phyloP scores from a whole-genome alignment of 768 basidiomycete genomes.

The Leccinum uliginosum region DNA sequence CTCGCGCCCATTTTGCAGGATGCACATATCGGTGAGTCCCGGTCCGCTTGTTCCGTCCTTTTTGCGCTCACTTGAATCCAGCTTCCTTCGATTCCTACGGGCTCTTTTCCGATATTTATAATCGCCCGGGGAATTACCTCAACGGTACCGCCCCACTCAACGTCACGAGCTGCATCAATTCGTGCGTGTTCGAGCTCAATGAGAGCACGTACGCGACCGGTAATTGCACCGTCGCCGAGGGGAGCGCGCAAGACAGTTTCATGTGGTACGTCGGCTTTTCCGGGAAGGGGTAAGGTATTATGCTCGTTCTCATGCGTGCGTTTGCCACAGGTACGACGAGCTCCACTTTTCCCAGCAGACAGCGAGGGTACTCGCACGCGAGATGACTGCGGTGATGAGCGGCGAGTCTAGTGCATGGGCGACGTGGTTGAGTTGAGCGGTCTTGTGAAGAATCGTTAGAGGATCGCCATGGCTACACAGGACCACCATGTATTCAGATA shows the following conservation, averaged over 20 bases:
- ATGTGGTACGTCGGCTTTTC: conserved; percentile 42
- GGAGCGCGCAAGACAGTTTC: conserved; percentile 49
- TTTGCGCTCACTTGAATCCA: conserved; percentile 19
- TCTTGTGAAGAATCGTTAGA: neutral
- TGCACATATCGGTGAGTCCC: conserved; percentile 50
- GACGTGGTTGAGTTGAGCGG: conserved; percentile 44
- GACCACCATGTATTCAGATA: neutral
- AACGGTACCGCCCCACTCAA: conserved; percentile 64
- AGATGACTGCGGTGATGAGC: conserved; percentile 45
- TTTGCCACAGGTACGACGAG: conserved; percentile 37
- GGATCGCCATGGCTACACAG: neutral
- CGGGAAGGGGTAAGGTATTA: neutral
- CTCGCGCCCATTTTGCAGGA: conserved; percentile 45
- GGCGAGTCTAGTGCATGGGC: conserved; percentile 43
- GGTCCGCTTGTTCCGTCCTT: neutral
- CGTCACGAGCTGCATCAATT: conserved; percentile 47
- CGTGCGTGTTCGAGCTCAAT: conserved; percentile 39
- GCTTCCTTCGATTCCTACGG: conserved; percentile 60
- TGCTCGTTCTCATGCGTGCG: neutral
- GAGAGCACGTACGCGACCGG: conserved; percentile 23
- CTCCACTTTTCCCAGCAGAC: conserved; percentile 60
- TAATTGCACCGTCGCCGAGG: conserved; percentile 32
- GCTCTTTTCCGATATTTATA: conserved; percentile 56
- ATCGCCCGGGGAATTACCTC: conserved; percentile 47
- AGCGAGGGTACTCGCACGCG: conserved; percentile 47